A percentile compares a stretch with the other conserved stretches of the same genome.
phyloP scores from a whole-genome alignment of 2,329 filamentous ascomycete species.

The Phyllosticta citribraziliensis region DNA sequence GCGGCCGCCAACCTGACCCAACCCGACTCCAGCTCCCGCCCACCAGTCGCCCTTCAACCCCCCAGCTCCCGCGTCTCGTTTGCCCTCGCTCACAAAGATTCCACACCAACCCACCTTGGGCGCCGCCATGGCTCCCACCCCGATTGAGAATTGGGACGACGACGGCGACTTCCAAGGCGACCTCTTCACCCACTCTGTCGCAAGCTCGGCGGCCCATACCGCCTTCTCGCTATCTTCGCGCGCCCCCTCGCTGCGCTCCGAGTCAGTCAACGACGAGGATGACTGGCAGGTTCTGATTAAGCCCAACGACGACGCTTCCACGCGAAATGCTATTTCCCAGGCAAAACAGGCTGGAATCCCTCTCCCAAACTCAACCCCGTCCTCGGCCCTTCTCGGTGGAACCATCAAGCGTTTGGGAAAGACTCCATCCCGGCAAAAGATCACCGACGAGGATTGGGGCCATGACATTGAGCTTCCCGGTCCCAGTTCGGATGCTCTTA shows the following conservation, averaged over 20 bases:
- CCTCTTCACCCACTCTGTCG: slow-evolving; percentile 60
- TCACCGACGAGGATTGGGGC: slow-evolving; percentile 42
- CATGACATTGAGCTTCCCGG: slow-evolving; percentile 39
- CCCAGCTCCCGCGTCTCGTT: slow-evolving; percentile 10
- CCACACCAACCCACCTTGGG: slow-evolving; percentile 22
- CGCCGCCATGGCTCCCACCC: slow-evolving; percentile 39
- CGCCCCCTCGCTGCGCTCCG: slow-evolving; percentile 74
- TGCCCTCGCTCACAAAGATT: slow-evolving; percentile 12
- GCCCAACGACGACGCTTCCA: slow-evolving; percentile 75
- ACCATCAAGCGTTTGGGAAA: slow-evolving; percentile 82
- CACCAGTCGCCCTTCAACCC: slow-evolving; percentile 14
- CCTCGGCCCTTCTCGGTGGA: slow-evolving; percentile 81
- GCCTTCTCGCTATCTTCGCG: slow-evolving; percentile 59
- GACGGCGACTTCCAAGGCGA: slow-evolving; percentile 51
- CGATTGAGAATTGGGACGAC: slow-evolving; percentile 60
- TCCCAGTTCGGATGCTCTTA: slow-evolving; percentile 26
- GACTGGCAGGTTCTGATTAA: slow-evolving; percentile 81
- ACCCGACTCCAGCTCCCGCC: not conserved
- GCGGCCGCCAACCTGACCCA: not conserved
- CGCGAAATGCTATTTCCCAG: slow-evolving; percentile 74
- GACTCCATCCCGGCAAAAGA: slow-evolving; percentile 34
- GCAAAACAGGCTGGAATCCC: slow-evolving; percentile 87
- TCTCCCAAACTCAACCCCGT: slow-evolving; percentile 74
- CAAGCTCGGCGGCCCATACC: slow-evolving; percentile 52
- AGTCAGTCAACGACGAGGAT: slow-evolving; percentile 66